Conservation (phyloP, 768 basidiomycete species). For the Epithele typhae region DNA sequence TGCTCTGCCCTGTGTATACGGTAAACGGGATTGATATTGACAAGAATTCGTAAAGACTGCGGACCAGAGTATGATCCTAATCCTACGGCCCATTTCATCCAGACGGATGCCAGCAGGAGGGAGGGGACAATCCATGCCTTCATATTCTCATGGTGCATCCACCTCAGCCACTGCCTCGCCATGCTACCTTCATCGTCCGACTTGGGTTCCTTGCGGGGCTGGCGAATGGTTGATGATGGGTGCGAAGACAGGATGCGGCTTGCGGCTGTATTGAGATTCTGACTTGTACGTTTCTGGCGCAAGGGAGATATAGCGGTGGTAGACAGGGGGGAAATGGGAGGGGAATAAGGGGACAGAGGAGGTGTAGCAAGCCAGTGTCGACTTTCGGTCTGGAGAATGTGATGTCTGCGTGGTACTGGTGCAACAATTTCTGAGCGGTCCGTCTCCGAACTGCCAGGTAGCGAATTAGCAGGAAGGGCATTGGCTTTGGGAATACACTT, state of each 20-base stretch:
- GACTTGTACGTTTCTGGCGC: conserved; percentile 8
- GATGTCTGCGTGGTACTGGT: conserved; percentile 62
- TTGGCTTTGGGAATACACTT: conserved; percentile 5
- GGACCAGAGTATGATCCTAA: conserved; percentile 81
- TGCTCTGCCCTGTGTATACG: conserved; percentile 46
- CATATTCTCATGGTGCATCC: conserved; percentile 72
- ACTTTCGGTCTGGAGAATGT: conserved; percentile 52
- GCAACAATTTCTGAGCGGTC: conserved; percentile 49
- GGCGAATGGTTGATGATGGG: background rate
- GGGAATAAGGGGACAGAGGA: conserved; percentile 43
- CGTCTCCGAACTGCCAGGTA: conserved; percentile 23
- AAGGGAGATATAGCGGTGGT: conserved; percentile 25
- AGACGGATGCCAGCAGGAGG: conserved; percentile 46
- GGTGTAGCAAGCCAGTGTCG: conserved; percentile 56
- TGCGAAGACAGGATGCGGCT: conserved; percentile 27
- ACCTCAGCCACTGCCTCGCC: conserved; percentile 64
- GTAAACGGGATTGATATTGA: conserved; percentile 8
- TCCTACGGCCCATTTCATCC: conserved; percentile 67
- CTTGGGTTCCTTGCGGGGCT: conserved; percentile 7
- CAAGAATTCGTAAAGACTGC: conserved; percentile 22
- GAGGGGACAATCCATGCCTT: conserved; percentile 56
- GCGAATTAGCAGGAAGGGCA: too few species aligned
- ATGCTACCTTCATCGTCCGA: conserved; percentile 33
- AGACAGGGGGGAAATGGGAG: conserved; percentile 42
- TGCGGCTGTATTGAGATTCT: conserved; percentile 42